Evolutionary conservation across 805 yeast genomes (phyloP), one percentile per base, ranked within the genome.

Genomic region (Vanderwaltozyma verrucispora): DNA sequence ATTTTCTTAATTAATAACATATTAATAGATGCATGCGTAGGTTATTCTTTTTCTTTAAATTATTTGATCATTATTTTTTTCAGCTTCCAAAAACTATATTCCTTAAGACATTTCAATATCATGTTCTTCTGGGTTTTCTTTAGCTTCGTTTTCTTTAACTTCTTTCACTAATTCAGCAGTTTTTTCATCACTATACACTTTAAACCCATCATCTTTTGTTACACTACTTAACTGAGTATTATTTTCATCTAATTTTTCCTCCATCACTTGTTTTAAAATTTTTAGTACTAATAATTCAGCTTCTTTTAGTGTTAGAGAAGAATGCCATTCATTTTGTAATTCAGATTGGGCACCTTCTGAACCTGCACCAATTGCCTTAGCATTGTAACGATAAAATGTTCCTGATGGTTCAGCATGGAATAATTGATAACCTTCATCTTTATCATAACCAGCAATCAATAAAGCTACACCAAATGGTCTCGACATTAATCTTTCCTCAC

Each of bases 351-450:
- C 99, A 46, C 98, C 98, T 64, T 92, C 99, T 13, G 95, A 83
- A 16, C 99, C 99, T 2, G 96, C 84, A 12, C 99, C 99, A 53
- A 94, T 92, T 11, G 98, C 98, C 65, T 92, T 94, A 20, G 98
- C 99, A 54, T 92, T 96, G 59, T 92, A 92, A 63, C 92, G 77
- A 66, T 92, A 94, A 52, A 87, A 92, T 1, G 99, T 92, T 41
- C 99, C 99, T 13, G 95, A 84, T 28, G 99, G 98, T 64, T 92
- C 99, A n/a, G 97, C 95, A 60, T 92, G 96, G 60, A 84, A 84
- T 50, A 92, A 72, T 62, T 92, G 98, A 33, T 96, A 95, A 1
- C 98, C 98, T 54, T 85, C 80, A 50, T 85, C 94, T 43, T 76
- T 70, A 65, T 92, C 98, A 50, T 78, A 72, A 35, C 99, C 99